Evolutionary conservation across 2,329 filamentous ascomycete genomes (phyloP).

Genomic region (Pyrenophora teres): DNA sequence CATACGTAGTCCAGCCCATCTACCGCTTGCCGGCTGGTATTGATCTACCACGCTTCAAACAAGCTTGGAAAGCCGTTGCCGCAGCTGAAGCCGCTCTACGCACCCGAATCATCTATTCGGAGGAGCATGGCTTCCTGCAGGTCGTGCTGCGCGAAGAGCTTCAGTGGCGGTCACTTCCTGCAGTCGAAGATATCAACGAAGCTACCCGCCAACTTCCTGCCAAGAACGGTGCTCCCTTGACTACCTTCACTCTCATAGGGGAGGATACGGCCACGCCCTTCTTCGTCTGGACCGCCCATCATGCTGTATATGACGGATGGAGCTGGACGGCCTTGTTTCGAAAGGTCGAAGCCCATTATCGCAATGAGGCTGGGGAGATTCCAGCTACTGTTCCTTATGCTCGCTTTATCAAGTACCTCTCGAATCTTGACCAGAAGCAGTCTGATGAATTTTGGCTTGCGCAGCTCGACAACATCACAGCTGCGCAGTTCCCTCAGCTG

Average conservation of each 20-base stretch:
- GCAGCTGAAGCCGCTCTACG: constrained; percentile 53
- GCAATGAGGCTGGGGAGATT: constrained; percentile 7
- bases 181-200: constrained; percentile 33
- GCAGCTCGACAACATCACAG: constrained; percentile 32
- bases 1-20: constrained; percentile 46
- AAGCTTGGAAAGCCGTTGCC: constrained; percentile 54
- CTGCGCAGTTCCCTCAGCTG: constrained; percentile 41
- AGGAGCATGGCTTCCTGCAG: constrained; percentile 40
- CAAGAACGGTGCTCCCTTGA: constrained; percentile 33
- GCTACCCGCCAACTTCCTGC: constrained; percentile 34
- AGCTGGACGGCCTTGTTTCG: constrained; percentile 33
- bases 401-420: constrained; percentile 40
- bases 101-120: constrained; percentile 48
- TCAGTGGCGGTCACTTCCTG: constrained; percentile 24
- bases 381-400: constrained; percentile 34
- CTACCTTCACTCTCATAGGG: constrained; percentile 18
- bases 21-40: constrained; percentile 45
- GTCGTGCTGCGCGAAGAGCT: constrained; percentile 34
- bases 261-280: constrained; percentile 18
- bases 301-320: constrained; percentile 47
- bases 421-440: constrained; percentile 30
- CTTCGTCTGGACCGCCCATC: constrained; percentile 46
- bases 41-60: constrained; percentile 46
- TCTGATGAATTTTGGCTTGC: constrained; percentile 38
- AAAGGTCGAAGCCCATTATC: constrained; percentile 35